Evolutionary conservation across 257 asterid species (phyloP).

Genomic region (Solanum pennellii): DNA sequence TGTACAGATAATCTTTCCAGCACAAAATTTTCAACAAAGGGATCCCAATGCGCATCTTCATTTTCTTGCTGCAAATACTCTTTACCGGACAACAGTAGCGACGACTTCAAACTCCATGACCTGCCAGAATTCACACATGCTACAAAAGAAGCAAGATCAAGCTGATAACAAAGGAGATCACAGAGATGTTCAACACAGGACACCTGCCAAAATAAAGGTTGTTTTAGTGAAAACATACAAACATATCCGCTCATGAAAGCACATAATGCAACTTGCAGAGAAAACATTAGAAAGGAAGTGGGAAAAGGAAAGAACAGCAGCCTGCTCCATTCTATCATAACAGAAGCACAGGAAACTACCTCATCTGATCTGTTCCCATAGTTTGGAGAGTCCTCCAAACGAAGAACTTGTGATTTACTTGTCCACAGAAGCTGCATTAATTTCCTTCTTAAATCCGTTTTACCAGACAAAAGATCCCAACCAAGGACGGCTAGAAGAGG

Average conservation of each 20-base stretch:
- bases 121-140: conserved; percentile 85
- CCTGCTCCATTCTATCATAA: not conserved
- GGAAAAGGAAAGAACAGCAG: not conserved
- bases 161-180: conserved; percentile 84
- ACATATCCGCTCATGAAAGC: not conserved
- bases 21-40: conserved; percentile 94
- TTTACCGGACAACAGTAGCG: conserved; percentile 64
- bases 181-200: conserved; percentile 85
- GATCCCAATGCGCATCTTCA: conserved; percentile 57
- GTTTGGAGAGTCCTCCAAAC: conserved; percentile 63
- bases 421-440: conserved; percentile 89
- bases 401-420: conserved; percentile 82
- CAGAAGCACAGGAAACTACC: conserved; percentile 29
- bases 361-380: conserved; percentile 54
- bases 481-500: conserved; percentile 95
- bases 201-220: conserved; percentile 44
- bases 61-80: conserved; percentile 24
- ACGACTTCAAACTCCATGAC: conserved; percentile 82
- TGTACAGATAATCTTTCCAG: conserved; percentile 87
- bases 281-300: not conserved
- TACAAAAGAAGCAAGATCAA: conserved; percentile 93
- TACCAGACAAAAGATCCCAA: conserved; percentile 95
- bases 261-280: not conserved
- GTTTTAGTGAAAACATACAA: not conserved
- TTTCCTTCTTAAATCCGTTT: conserved; percentile 64